phyloP scores from a whole-genome alignment of 2,329 filamentous ascomycete species.

The Colletotrichum sp. region DNA sequence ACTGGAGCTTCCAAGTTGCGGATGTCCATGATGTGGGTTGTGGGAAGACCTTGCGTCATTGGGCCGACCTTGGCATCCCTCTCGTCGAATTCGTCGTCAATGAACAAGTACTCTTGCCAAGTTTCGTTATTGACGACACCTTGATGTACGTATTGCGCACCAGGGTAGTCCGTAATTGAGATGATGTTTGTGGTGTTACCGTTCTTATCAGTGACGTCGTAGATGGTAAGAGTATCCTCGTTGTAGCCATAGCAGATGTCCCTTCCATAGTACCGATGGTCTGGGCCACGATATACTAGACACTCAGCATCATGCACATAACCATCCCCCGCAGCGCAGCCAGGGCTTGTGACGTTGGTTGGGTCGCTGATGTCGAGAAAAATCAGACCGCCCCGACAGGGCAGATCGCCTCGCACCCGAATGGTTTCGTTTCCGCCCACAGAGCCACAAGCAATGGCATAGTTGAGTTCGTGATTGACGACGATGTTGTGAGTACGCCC shows the following conservation, averaged over 20 bases:
- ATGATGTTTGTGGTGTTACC: constrained; percentile 44
- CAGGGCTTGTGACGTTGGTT: constrained; percentile 55
- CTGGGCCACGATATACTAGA: constrained; percentile 57
- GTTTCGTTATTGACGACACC: constrained; percentile 53
- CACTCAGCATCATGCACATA: constrained; percentile 69
- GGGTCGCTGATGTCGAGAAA: constrained; percentile 63
- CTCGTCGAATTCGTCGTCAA: constrained; percentile 58
- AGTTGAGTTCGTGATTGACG: constrained; percentile 49
- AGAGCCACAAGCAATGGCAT: constrained; percentile 47
- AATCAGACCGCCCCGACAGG: constrained; percentile 59
- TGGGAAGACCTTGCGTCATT: constrained; percentile 44
- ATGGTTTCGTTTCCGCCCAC: constrained; percentile 34
- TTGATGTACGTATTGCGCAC: constrained; percentile 58
- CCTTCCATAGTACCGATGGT: constrained; percentile 46
- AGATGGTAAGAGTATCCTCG: constrained; percentile 55
- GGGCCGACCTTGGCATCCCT: constrained; percentile 39
- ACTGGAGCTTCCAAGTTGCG: constrained; percentile 41
- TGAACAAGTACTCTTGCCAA: constrained; percentile 45
- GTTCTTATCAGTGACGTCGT: constrained; percentile 56
- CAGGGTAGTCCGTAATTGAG: constrained; percentile 57
- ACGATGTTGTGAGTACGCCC: constrained; percentile 52
- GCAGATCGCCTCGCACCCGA: constrained; percentile 17
- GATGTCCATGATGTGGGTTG: constrained; percentile 54
- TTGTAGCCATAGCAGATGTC: constrained; percentile 64
- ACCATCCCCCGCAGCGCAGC: constrained; percentile 59